Base-by-base conservation (phyloP, 495 filamentous ascomycete genomes). In the Aspergillus ellipticus region DNA sequence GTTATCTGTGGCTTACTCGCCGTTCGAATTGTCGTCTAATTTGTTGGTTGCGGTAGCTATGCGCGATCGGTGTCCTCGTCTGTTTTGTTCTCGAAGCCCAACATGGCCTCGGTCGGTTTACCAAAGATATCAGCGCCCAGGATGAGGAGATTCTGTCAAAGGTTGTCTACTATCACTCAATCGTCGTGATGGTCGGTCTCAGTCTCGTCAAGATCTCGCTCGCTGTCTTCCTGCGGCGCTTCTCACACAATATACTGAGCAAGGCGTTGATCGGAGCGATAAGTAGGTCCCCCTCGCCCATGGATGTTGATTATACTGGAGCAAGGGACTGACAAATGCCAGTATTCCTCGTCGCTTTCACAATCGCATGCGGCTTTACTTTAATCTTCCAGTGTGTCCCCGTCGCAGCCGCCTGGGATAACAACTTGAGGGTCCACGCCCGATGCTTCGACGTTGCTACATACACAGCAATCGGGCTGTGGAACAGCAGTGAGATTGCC, bases 121-220 rank as follows among this genome's bases (percentile, higher is more conserved):
- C 37, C 0, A 15, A 47, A 8, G 49, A 61, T 10, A 61, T 61
- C 53, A 7, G 4, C 15, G 13, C n/a, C n/a, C 16, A 37, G 6
- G 53, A 57, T 13, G 47, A 28, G 11, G 45, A 19, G 24, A 17
- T 20, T 5, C 13, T 65, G 17, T 39, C 8, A 5, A 46, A 61
- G 21, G 58, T 41, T 20, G 42, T 60, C 6, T 65, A 46, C 33
- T 58, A 45, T 39, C 62, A 65, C 41, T 53, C 62, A 8, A 56
- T 65, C 43, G 41, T 65, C 17, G 45, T 65, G 4, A 56, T 65
- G 46, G n/a, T 65, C 54, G 70, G 60, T 0, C 72, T 80, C 33
- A 66, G 69, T 17, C 47, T 76, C 15, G 73, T 75, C 22, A 82
- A 82, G 57, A 54, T 78, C 49, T 74, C 73, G 35, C 69, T 79